These are phyloP conservation scores for Salix arbutifolia DNA, from an alignment of 345 rosid genomes.

Conservation along the genomic window DNA sequence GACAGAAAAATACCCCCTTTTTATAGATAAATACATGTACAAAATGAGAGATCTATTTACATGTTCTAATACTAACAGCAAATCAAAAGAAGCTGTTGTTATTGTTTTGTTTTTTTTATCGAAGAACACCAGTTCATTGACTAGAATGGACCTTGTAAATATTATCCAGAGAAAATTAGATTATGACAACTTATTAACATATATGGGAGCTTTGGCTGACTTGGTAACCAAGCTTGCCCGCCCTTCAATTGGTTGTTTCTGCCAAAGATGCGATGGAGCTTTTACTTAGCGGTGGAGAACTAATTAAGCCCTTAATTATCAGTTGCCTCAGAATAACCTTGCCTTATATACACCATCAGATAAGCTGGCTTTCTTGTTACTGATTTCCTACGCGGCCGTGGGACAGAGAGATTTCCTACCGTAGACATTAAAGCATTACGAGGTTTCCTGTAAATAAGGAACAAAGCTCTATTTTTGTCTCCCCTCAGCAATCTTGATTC, in stretches of 20 bases:
- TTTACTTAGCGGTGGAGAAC: neutral
- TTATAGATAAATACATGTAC: too few relatives aligned
- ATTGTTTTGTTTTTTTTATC: too few relatives aligned
- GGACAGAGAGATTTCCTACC: neutral
- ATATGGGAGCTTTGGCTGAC: too few relatives aligned
- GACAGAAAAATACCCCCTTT: too few relatives aligned
- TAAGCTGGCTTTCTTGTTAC: too few relatives aligned
- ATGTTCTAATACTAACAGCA: too few relatives aligned
- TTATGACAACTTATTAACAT: neutral
- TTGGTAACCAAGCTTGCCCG: neutral
- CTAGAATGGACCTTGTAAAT: too few relatives aligned
- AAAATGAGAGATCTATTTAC: too few relatives aligned
- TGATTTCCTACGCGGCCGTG: neutral
- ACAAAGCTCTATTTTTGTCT: constrained; percentile 6
- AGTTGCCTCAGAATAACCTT: neutral
- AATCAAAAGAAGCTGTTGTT: too few relatives aligned
- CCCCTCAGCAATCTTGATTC: neutral
- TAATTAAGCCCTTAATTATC: neutral
- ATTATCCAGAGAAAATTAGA: too few relatives aligned
- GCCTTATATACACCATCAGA: neutral
- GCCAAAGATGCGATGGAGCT: neutral
- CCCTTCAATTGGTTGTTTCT: neutral
- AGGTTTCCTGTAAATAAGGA: constrained; percentile 10
- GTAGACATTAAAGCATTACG: neutral
- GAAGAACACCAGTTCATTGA: too few relatives aligned